phyloP scores from a whole-genome alignment of 2,329 filamentous ascomycete species.

The Blastomyces emzantsi region DNA sequence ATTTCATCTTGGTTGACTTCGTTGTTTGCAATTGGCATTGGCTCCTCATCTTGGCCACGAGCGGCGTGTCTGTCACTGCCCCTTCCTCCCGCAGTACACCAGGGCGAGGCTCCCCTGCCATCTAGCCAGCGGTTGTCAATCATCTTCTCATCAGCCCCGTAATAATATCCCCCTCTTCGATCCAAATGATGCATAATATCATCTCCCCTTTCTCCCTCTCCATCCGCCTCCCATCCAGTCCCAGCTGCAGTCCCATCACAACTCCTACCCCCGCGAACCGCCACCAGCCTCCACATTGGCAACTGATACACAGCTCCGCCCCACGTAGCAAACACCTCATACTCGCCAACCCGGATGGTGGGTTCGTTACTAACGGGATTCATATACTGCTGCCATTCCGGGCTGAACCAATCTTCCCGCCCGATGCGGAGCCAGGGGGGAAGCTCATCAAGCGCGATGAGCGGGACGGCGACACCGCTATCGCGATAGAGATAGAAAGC shows the following conservation, averaged over 20 bases:
- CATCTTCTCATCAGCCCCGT: not conserved
- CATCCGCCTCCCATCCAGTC: not conserved
- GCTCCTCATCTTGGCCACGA: not conserved
- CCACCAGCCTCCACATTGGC: not conserved
- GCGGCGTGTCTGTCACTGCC: no score
- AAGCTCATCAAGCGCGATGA: conserved; percentile 38
- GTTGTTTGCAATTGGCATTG: no score
- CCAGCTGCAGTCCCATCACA: not conserved
- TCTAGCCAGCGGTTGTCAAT: not conserved
- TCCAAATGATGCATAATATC: not conserved
- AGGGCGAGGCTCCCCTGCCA: not conserved
- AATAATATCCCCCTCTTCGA: not conserved
- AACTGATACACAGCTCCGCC: not conserved
- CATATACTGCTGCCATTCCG: conserved; percentile 18
- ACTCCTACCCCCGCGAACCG: not conserved
- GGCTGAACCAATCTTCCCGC: conserved; percentile 19
- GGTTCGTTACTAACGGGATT: conserved; percentile 14
- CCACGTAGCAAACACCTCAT: conserved; percentile 5
- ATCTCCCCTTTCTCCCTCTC: not conserved
- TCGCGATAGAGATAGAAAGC: conserved; percentile 34
- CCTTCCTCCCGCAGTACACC: not conserved
- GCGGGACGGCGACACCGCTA: conserved; percentile 28
- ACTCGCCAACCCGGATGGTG: conserved; percentile 3
- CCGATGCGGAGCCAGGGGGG: conserved; percentile 30
- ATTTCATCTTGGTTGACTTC: not conserved